Evolutionary conservation across 1,284 basidiomycete species (phyloP).

Genomic region (Pseudomicrostroma phylloplanum): DNA sequence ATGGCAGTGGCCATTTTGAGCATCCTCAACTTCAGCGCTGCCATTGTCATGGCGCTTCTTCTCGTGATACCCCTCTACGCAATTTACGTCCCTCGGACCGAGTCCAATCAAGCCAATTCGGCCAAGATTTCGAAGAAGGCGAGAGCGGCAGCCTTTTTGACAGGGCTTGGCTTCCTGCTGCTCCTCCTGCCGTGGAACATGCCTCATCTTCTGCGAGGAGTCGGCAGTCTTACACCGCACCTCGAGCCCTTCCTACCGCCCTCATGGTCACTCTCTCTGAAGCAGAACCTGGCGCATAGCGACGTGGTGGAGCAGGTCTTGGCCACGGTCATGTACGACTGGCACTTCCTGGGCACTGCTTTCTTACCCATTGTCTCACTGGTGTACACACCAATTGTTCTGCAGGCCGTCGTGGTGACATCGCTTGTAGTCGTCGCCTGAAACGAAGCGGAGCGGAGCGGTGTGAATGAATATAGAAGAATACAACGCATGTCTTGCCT

Average conservation of each 20-base stretch:
- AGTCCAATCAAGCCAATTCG: background rate
- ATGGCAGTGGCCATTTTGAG: conserved; percentile 34
- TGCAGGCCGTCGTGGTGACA: background rate
- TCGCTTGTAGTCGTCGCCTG: too few species aligned
- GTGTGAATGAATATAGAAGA: too few species aligned
- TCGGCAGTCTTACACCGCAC: background rate
- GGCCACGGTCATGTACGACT: background rate
- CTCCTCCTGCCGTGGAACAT: background rate
- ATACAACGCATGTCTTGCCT: too few species aligned
- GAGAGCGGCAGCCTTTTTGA: too few species aligned
- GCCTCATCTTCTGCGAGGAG: background rate
- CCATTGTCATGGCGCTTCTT: conserved; percentile 19
- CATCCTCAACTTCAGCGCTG: conserved; percentile 37
- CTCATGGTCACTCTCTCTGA: background rate
- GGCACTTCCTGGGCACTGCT: background rate
- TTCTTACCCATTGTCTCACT: background rate
- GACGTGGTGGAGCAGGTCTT: background rate
- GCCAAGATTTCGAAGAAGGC: too few species aligned
- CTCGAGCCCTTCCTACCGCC: background rate
- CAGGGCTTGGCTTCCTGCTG: too few species aligned
- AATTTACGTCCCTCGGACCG: background rate
- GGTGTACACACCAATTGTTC: background rate
- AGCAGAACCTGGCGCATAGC: background rate
- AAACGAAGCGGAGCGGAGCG: too few species aligned
- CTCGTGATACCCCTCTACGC: conserved; percentile 10